Percentiles rank a stretch among this genome's conserved stretches.
These are phyloP conservation scores for Thelonectria blattea DNA, from an alignment of 2,329 filamentous ascomycete genomes.

Conservation along the genomic window DNA sequence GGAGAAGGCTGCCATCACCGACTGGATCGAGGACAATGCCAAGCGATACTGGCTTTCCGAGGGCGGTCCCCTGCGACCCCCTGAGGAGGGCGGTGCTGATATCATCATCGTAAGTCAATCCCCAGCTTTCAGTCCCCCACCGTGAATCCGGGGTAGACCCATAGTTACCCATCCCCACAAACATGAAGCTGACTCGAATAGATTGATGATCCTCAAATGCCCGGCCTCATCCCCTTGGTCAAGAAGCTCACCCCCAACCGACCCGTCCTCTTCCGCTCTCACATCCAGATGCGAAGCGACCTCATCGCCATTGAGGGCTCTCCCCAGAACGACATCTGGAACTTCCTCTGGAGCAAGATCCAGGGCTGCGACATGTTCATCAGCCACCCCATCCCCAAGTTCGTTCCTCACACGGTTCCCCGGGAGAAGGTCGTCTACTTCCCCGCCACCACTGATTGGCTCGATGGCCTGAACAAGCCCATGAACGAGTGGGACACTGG, in stretches of 20 bases:
- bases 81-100: conserved; percentile 74
- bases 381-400: conserved; percentile 78
- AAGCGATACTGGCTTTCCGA: conserved; percentile 74
- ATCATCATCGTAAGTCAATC: conserved; percentile 65
- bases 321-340: conserved; percentile 76
- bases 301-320: conserved; percentile 67
- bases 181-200: conserved; percentile 30
- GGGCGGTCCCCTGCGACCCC: conserved; percentile 69
- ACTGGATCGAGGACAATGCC: conserved; percentile 78
- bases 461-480: conserved; percentile 81
- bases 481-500: conserved; percentile 72
- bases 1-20: conserved; percentile 66
- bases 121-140: neutral
- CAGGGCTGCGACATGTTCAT: conserved; percentile 78
- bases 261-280: conserved; percentile 80
- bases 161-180: neutral
- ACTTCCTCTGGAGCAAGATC: conserved; percentile 75
- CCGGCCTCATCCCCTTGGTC: conserved; percentile 75
- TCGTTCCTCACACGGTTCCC: conserved; percentile 74
- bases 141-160: conserved; percentile 5
- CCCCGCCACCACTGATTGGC: conserved; percentile 83
- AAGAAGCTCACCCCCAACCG: conserved; percentile 74
- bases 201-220: conserved; percentile 88
- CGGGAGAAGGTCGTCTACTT: conserved; percentile 73
- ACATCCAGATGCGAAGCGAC: conserved; percentile 83